Evolutionary conservation across 2,329 filamentous ascomycete species (phyloP).

Genomic region (Metarhizium anisopliae): DNA sequence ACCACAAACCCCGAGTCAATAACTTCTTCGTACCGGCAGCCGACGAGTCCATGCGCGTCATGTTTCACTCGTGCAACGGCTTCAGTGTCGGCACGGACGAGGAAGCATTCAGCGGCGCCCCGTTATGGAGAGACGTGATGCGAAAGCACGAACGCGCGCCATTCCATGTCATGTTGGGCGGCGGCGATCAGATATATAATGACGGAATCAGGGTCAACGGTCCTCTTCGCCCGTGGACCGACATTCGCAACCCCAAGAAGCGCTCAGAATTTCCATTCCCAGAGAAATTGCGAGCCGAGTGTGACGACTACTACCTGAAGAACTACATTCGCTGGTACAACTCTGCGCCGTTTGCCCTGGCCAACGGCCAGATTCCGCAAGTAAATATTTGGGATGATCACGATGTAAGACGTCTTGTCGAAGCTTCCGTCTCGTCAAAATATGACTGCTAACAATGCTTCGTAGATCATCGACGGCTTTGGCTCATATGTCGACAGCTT

Average conservation of each 20-base stretch:
- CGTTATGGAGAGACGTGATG: slow-evolving; percentile 88
- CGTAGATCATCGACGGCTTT: slow-evolving; percentile 78
- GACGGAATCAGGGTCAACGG: slow-evolving; percentile 82
- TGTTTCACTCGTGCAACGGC: slow-evolving; percentile 98
- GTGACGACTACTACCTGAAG: slow-evolving; percentile 85
- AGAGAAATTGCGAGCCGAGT: slow-evolving; percentile 66
- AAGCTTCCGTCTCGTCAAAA: neutral
- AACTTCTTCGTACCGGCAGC: slow-evolving; percentile 78
- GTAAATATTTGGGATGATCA: slow-evolving; percentile 98
- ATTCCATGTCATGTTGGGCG: slow-evolving; percentile 93
- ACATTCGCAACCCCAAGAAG: slow-evolving; percentile 73
- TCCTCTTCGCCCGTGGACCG: slow-evolving; percentile 73
- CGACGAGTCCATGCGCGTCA: slow-evolving; percentile 88
- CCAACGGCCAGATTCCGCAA: slow-evolving; percentile 88
- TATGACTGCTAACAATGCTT: slow-evolving; percentile 27
- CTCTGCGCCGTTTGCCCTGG: slow-evolving; percentile 73
- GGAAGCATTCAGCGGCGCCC: slow-evolving; percentile 79
- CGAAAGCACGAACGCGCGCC: slow-evolving; percentile 70
- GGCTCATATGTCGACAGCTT: slow-evolving; percentile 91
- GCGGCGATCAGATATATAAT: slow-evolving; percentile 95
- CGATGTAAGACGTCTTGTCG: slow-evolving; percentile 37
- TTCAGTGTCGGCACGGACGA: slow-evolving; percentile 86
- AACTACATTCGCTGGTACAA: slow-evolving; percentile 83
- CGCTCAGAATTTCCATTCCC: slow-evolving; percentile 73
- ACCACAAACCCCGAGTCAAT: slow-evolving; percentile 49